Percentiles rank a stretch among this genome's conserved stretches.
Conservation (phyloP, 139 green algal species). For the Coccomyxa sp. region DNA sequence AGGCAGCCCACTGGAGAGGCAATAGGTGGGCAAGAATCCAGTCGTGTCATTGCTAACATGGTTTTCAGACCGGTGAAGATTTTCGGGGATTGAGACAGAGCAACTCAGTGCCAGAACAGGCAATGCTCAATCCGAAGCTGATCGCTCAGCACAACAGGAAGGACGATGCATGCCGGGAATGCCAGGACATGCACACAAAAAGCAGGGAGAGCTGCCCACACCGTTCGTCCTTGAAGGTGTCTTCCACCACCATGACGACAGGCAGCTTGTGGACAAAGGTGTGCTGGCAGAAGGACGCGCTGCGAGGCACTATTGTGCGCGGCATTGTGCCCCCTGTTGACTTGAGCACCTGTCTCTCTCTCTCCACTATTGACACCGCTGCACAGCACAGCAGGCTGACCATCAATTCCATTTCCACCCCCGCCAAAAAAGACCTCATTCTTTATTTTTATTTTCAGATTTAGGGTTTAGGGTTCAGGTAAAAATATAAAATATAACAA, state of each 20-base stretch:
- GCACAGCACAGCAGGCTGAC: neutral
- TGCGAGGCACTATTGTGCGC: neutral
- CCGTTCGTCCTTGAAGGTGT: constrained; percentile 5
- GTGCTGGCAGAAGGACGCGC: neutral
- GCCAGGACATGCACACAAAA: no score
- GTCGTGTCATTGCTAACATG: no score
- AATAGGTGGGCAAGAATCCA: no score
- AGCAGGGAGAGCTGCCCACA: neutral
- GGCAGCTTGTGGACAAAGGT: neutral
- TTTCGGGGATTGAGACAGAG: no score
- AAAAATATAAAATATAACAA: no score
- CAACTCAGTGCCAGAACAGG: no score
- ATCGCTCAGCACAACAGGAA: no score
- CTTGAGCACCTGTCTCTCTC: neutral
- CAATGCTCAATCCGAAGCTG: no score
- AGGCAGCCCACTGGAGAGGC: no score
- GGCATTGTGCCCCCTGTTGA: neutral
- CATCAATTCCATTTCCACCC: neutral
- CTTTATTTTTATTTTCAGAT: neutral
- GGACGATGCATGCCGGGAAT: no score
- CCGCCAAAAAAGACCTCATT: neutral
- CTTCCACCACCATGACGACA: constrained; percentile 5
- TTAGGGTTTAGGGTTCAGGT: no score
- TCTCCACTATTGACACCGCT: neutral
- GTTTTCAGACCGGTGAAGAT: no score